phyloP scores from a whole-genome alignment of 1,284 basidiomycete genomes.

The Ustilago trichophora region DNA sequence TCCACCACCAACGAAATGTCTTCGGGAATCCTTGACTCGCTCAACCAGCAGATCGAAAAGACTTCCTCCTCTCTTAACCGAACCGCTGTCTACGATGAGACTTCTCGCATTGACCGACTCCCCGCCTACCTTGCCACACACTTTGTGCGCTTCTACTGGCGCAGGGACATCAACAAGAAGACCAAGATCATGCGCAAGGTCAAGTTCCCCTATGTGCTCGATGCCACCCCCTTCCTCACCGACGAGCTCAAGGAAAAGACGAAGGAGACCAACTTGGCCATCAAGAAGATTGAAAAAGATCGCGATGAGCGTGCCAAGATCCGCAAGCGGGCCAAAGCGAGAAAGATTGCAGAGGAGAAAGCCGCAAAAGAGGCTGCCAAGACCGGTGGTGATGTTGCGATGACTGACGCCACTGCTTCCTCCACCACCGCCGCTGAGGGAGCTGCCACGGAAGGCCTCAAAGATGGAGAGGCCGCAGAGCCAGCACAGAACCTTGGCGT shows the following conservation, averaged over 20 bases:
- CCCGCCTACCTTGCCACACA: slow-evolving; percentile 85
- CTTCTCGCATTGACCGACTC: slow-evolving; percentile 82
- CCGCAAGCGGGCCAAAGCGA: slow-evolving; percentile 76
- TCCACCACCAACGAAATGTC: slow-evolving; percentile 87
- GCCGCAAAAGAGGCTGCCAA: slow-evolving; percentile 20
- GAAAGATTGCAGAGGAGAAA: slow-evolving; percentile 60
- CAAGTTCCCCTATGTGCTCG: slow-evolving; percentile 87
- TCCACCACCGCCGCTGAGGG: neutral
- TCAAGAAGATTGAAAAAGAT: slow-evolving; percentile 83
- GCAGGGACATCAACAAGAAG: slow-evolving; percentile 82
- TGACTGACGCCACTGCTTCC: slow-evolving; percentile 70
- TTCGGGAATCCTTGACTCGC: slow-evolving; percentile 81
- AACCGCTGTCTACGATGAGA: slow-evolving; percentile 83
- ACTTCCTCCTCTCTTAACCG: slow-evolving; percentile 80
- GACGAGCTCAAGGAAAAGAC: slow-evolving; percentile 80
- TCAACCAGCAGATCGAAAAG: slow-evolving; percentile 88
- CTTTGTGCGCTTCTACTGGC: slow-evolving; percentile 96
- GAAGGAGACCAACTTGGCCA: slow-evolving; percentile 75
- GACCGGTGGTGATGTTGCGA: slow-evolving; percentile 69
- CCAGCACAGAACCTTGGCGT: slow-evolving; percentile 35
- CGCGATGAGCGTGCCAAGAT: slow-evolving; percentile 84
- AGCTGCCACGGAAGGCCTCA: neutral
- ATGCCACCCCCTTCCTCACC: slow-evolving; percentile 82
- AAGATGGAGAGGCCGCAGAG: slow-evolving; percentile 1
- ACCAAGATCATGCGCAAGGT: slow-evolving; percentile 79